These are phyloP conservation scores for Beta macrorhiza DNA, from an alignment of 179 eudicot species.

Conservation along the genomic window DNA sequence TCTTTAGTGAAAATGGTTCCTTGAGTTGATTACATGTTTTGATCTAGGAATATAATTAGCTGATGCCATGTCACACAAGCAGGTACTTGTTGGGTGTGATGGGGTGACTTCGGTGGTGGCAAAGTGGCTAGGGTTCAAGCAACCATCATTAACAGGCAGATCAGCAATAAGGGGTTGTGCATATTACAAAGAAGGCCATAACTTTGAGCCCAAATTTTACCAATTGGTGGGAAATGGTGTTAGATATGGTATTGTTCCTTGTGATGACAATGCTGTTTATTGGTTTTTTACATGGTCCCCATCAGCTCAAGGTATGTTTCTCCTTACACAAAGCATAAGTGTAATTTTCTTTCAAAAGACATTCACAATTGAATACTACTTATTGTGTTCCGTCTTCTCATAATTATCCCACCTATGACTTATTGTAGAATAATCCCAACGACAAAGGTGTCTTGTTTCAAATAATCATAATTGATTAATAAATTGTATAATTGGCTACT, in stretches of 20 bases:
- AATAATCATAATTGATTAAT: too few relatives aligned
- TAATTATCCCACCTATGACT: too few relatives aligned
- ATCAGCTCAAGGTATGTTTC: constrained; percentile 33
- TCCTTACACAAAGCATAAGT: background rate
- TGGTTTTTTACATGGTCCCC: constrained; percentile 53
- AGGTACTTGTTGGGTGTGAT: constrained; percentile 55
- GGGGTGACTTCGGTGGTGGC: constrained; percentile 66
- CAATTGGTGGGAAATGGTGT: constrained; percentile 41
- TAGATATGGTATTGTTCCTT: constrained; percentile 44
- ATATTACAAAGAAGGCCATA: constrained; percentile 36
- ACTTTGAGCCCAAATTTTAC: constrained; percentile 39
- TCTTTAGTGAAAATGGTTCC: too few relatives aligned
- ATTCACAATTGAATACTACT: too few relatives aligned
- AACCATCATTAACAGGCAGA: constrained; percentile 37
- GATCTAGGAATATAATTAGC: background rate
- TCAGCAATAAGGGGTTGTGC: constrained; percentile 44
- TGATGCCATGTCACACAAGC: constrained; percentile 1
- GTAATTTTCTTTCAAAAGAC: too few relatives aligned
- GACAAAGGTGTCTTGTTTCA: too few relatives aligned
- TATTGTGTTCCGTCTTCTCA: too few relatives aligned
- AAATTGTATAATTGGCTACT: too few relatives aligned
- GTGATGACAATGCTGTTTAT: constrained; percentile 38
- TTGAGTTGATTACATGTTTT: background rate
- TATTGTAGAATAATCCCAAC: too few relatives aligned
- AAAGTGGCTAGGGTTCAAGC: constrained; percentile 41